A percentile compares a stretch with the other conserved stretches of the same genome.
Conservation (phyloP, 345 rosid species). For the Eucalyptus dawsonii region DNA sequence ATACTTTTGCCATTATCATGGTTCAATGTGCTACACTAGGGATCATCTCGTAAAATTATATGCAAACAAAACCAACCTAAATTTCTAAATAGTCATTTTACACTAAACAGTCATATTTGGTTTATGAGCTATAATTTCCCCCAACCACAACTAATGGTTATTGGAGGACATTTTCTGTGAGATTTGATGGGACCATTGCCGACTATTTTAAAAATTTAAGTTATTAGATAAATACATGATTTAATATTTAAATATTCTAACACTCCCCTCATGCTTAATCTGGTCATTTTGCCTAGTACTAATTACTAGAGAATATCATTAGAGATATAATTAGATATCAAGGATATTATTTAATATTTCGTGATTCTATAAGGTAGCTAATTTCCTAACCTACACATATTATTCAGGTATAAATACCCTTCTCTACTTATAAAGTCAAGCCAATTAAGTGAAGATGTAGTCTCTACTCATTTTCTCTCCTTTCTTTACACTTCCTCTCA, state of each 20-base stretch:
- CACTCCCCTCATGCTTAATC: fast-evolving
- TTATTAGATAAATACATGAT: fast-evolving
- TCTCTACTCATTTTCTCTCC: no score
- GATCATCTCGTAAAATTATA: background rate
- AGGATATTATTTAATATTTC: no score
- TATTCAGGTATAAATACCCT: no score
- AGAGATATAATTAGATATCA: fast-evolving
- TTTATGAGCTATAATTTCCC: background rate
- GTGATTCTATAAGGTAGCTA: no score
- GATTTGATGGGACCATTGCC: fast-evolving
- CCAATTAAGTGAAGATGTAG: fast-evolving
- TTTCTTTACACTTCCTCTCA: background rate
- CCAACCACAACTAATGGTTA: background rate
- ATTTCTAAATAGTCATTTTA: background rate
- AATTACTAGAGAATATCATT: fast-evolving
- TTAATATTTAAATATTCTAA: no score
- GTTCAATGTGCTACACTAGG: background rate
- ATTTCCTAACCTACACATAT: no score
- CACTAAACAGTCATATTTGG: no score
- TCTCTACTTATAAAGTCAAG: no score
- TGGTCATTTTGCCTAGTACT: fast-evolving
- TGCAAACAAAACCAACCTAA: background rate
- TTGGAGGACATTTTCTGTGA: fast-evolving
- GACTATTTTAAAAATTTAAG: fast-evolving
- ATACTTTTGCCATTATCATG: background rate